These are phyloP conservation scores for Cytospora schulzeri DNA, from an alignment of 2,329 filamentous ascomycete species.

Conservation along the genomic window DNA sequence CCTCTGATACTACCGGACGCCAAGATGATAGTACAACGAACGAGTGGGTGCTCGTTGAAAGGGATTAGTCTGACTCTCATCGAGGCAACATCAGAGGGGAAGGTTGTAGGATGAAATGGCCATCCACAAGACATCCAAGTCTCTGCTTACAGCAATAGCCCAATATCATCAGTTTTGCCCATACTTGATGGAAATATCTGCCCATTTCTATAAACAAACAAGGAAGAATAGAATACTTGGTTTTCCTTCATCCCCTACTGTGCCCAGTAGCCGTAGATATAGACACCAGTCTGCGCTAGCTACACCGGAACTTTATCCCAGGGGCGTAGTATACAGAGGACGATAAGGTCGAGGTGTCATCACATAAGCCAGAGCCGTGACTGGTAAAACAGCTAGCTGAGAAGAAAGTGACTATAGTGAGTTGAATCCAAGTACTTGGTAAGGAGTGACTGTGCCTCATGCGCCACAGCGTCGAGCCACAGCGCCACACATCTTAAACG, in stretches of 20 bases:
- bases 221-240: not conserved
- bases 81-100: not conserved
- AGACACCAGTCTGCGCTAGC: not conserved
- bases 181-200: not conserved
- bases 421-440: no score
- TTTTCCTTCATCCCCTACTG: not conserved
- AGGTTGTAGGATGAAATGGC: not conserved
- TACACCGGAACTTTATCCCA: no score
- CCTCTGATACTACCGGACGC: not conserved
- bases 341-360: not conserved
- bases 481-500: not conserved
- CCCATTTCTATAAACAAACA: not conserved
- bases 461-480: not conserved
- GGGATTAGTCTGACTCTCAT: not conserved
- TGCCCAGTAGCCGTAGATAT: not conserved
- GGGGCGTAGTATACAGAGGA: no score
- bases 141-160: not conserved
- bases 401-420: not conserved
- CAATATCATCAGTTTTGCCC: not conserved
- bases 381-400: not conserved
- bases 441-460: not conserved
- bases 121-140: not conserved
- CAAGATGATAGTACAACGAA: not conserved
- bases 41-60: slow-evolving; percentile 1
- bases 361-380: not conserved